phyloP scores from a whole-genome alignment of 768 basidiomycete genomes.

The Cystobasidium ongulense region DNA sequence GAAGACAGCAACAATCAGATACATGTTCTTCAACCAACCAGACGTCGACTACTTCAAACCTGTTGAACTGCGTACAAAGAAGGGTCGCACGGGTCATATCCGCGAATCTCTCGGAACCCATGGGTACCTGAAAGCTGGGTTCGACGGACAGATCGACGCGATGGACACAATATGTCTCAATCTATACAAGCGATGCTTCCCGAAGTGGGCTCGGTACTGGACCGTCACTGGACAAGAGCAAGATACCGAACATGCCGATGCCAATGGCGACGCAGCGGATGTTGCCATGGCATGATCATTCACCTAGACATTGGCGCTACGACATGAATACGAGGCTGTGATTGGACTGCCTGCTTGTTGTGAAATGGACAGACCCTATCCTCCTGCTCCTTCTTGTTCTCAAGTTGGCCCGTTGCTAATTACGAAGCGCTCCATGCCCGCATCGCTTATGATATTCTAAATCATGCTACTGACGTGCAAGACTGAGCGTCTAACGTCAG shows the following conservation, averaged over 20 bases:
- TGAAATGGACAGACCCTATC: no score
- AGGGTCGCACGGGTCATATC: slow-evolving; percentile 80
- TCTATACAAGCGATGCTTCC: slow-evolving; percentile 88
- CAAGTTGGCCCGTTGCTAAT: no score
- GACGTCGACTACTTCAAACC: slow-evolving; percentile 90
- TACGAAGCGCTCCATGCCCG: no score
- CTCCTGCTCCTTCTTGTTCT: no score
- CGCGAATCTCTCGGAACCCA: slow-evolving; percentile 89
- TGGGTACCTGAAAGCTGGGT: slow-evolving; percentile 73
- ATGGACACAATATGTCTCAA: slow-evolving; percentile 97
- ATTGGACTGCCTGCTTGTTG: no score
- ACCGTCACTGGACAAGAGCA: neutral
- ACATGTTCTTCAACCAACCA: slow-evolving; percentile 94
- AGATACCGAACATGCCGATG: neutral
- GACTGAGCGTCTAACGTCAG: no score
- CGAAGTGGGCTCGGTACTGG: slow-evolving; percentile 59
- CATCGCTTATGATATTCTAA: no score
- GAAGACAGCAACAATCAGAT: slow-evolving; percentile 90
- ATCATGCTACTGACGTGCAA: no score
- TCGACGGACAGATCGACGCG: slow-evolving; percentile 78
- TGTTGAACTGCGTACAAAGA: slow-evolving; percentile 84
- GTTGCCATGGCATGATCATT: slow-evolving; percentile 19
- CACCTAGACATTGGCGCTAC: no score
- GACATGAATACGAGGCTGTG: no score
- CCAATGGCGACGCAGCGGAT: neutral